Conservation (phyloP, 140 eudicot genomes). For the Senecio squalidus region DNA sequence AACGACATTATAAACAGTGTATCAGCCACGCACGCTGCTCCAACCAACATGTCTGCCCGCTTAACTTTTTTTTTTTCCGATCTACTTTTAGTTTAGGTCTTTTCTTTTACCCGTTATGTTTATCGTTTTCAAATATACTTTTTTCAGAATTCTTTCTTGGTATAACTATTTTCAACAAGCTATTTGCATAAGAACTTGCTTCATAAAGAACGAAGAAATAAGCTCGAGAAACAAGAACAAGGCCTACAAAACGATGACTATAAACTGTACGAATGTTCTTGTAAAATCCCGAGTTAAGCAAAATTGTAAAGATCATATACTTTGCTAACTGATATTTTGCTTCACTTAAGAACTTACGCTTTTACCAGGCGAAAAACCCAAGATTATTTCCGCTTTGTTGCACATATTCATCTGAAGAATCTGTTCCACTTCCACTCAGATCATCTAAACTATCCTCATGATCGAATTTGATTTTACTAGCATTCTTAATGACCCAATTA, state of each 20-base stretch:
- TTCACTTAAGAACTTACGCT: constrained; percentile 12
- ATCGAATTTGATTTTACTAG: constrained; percentile 48
- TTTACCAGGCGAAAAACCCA: constrained; percentile 45
- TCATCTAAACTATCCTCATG: constrained; percentile 42
- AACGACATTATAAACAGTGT: too few species aligned
- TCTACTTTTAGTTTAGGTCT: too few species aligned
- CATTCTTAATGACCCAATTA: constrained; percentile 61
- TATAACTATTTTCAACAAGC: neutral
- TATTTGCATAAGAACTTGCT: neutral
- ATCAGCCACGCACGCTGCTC: too few species aligned
- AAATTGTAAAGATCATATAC: neutral
- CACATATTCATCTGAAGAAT: constrained; percentile 53
- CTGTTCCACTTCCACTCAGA: constrained; percentile 46
- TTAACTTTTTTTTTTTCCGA: too few species aligned
- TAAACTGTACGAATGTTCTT: constrained; percentile 15
- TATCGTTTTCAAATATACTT: too few species aligned
- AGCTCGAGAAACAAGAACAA: neutral
- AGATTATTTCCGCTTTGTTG: constrained; percentile 33
- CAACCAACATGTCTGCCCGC: too few species aligned
- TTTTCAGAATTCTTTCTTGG: neutral
- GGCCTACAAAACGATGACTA: neutral
- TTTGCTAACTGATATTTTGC: neutral
- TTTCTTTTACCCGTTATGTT: too few species aligned
- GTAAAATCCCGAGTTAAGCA: neutral
- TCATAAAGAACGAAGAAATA: neutral